phyloP scores from a whole-genome alignment of 1,284 basidiomycete species.

The Fereydounia khargensis region DNA sequence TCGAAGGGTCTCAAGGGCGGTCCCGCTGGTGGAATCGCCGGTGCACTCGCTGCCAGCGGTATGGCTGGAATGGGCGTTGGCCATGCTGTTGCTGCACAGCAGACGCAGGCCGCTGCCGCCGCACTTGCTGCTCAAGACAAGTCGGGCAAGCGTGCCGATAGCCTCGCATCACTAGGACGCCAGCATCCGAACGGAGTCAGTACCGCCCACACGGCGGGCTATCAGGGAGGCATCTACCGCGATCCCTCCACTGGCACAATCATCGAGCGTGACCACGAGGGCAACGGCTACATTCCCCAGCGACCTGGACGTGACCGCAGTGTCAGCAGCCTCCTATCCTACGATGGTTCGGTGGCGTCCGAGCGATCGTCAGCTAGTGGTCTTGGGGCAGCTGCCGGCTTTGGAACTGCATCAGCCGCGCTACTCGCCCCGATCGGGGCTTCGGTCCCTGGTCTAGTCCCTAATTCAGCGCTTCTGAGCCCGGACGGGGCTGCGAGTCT shows the following conservation, averaged over 20 bases:
- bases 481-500: no score
- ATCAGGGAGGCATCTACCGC: slow-evolving; percentile 37
- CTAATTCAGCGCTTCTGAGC: slow-evolving; percentile 21
- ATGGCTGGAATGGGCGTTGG: slow-evolving; percentile 44
- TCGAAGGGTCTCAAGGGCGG: slow-evolving; percentile 13
- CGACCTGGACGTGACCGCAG: slow-evolving; percentile 21
- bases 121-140: background rate
- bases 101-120: slow-evolving; percentile 9
- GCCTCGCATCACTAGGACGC: no score
- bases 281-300: slow-evolving; percentile 6
- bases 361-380: slow-evolving; percentile 33
- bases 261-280: slow-evolving; percentile 26
- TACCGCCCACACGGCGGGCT: slow-evolving; percentile 3
- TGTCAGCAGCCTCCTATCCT: slow-evolving; percentile 22
- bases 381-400: slow-evolving; percentile 42
- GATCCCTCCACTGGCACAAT: slow-evolving; percentile 36
- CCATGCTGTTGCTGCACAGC: slow-evolving; percentile 19
- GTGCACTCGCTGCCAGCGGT: slow-evolving; percentile 45
- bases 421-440: slow-evolving; percentile 32
- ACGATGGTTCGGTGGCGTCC: slow-evolving; percentile 30
- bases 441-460: slow-evolving; percentile 16
- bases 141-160: background rate
- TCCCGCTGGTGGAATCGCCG: slow-evolving; percentile 34
- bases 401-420: slow-evolving; percentile 33
- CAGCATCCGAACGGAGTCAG: no score